phyloP scores from a whole-genome alignment of 208 protist genomes.

The Leishmania mexicana region DNA sequence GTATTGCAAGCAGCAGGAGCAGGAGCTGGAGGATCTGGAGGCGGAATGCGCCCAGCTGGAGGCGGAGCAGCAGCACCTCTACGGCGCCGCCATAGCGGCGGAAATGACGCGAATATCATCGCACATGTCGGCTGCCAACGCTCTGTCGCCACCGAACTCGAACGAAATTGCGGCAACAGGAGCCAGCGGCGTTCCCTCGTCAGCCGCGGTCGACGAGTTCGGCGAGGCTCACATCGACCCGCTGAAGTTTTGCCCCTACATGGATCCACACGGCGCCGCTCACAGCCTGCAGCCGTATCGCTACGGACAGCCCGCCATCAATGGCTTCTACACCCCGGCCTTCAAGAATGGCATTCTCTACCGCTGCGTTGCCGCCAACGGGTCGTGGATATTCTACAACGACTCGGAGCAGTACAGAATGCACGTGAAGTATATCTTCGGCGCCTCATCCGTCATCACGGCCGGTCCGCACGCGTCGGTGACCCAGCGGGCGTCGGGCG shows the following conservation, averaged over 20 bases:
- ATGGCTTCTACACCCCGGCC: slow-evolving; percentile 25
- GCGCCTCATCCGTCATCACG: slow-evolving; percentile 31
- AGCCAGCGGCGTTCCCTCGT: slow-evolving; percentile 16
- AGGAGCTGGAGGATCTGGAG: slow-evolving; percentile 14
- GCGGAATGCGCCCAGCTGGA: slow-evolving; percentile 20
- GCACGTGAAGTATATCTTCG: slow-evolving; percentile 51
- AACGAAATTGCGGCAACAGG: slow-evolving; percentile 12
- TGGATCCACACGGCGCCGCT: neutral
- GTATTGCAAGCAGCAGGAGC: slow-evolving; percentile 40
- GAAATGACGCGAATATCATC: slow-evolving; percentile 21
- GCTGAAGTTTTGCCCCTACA: slow-evolving; percentile 31
- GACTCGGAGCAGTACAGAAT: slow-evolving; percentile 67
- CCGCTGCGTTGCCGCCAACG: slow-evolving; percentile 38
- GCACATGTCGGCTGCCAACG: slow-evolving; percentile 11
- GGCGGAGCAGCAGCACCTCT: slow-evolving; percentile 35
- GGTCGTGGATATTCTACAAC: slow-evolving; percentile 78
- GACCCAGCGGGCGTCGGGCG: slow-evolving; percentile 17
- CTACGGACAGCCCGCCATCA: slow-evolving; percentile 26
- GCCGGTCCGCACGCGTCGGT: slow-evolving; percentile 28
- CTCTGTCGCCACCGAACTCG: slow-evolving; percentile 20
- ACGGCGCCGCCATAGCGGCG: slow-evolving; percentile 10
- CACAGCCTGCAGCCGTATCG: slow-evolving; percentile 8
- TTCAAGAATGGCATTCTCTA: slow-evolving; percentile 52
- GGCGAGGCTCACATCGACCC: slow-evolving; percentile 47
- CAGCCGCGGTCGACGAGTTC: slow-evolving; percentile 49